phyloP scores from a whole-genome alignment of 495 filamentous ascomycete species.

The Hapsidospora chrysogenum region DNA sequence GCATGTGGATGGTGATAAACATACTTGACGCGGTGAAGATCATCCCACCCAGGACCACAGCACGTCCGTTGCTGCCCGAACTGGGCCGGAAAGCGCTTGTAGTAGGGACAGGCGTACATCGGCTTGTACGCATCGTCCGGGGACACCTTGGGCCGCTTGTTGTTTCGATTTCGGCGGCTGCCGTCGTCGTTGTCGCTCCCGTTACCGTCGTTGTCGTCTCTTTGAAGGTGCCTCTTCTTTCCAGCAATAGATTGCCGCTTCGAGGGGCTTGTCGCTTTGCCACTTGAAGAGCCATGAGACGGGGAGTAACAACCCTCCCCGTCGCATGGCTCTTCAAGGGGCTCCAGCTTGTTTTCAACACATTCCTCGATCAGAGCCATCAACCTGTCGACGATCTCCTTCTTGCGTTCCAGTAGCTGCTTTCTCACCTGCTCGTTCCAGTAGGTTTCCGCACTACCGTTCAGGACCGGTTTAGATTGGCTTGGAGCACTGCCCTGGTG shows the following conservation, averaged over 20 bases:
- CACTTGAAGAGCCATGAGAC: not conserved
- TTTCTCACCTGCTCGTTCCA: too few species aligned
- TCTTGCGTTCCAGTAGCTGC: not conserved
- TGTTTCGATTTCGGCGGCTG: slow-evolving; percentile 1
- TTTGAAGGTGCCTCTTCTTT: slow-evolving; percentile 10
- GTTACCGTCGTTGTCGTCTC: slow-evolving; percentile 11
- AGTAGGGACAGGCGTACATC: slow-evolving; percentile 26
- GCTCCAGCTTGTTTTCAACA: not conserved
- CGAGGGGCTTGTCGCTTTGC: not conserved
- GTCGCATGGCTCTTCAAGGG: not conserved
- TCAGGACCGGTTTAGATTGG: too few species aligned
- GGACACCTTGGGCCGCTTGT: slow-evolving; percentile 12
- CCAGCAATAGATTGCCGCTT: not conserved
- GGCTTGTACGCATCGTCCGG: slow-evolving; percentile 6
- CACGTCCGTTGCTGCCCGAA: slow-evolving; percentile 20
- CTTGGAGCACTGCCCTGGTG: too few species aligned
- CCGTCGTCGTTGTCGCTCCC: slow-evolving; percentile 10
- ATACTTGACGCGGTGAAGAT: slow-evolving; percentile 28
- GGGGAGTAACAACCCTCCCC: not conserved
- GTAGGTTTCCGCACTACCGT: too few species aligned
- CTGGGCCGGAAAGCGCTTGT: slow-evolving; percentile 18
- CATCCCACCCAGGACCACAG: slow-evolving; percentile 22
- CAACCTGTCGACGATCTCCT: not conserved
- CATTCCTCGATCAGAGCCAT: not conserved
- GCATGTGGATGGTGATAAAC: slow-evolving; percentile 2